phyloP scores from a whole-genome alignment of 2,329 filamentous ascomycete species.

The Bipolaris sorokiniana region DNA sequence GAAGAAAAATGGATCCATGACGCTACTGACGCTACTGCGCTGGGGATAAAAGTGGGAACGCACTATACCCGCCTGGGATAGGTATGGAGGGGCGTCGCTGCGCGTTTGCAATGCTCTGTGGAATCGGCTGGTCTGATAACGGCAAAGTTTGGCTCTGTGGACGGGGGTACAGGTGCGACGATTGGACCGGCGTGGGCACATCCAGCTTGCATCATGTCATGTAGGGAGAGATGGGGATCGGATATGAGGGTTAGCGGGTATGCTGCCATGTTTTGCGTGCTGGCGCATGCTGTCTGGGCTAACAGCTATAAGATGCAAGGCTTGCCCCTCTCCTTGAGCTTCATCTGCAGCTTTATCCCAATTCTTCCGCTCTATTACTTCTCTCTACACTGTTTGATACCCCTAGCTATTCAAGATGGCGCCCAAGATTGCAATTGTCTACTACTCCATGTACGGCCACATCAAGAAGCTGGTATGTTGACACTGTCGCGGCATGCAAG shows the following conservation, averaged over 20 bases:
- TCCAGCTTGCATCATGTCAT: slow-evolving; percentile 4
- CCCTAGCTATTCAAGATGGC: slow-evolving; percentile 64
- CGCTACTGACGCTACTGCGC: slow-evolving; percentile 19
- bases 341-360: neutral
- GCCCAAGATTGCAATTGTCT: slow-evolving; percentile 90
- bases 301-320: slow-evolving; percentile 3
- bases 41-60: slow-evolving; percentile 3
- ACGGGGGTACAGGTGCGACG: neutral
- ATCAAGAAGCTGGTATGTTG: slow-evolving; percentile 42
- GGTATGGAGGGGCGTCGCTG: slow-evolving; percentile 5
- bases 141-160: neutral
- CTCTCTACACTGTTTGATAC: slow-evolving; percentile 20
- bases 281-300: neutral
- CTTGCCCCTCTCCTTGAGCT: neutral
- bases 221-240: slow-evolving; percentile 4
- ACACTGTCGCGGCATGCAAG: neutral
- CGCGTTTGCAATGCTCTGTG: neutral
- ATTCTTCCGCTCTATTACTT: neutral
- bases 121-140: neutral
- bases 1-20: slow-evolving; percentile 4
- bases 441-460: slow-evolving; percentile 53
- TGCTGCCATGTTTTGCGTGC: neutral
- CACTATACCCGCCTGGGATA: neutral
- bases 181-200: neutral
- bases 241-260: neutral